These are phyloP conservation scores for Diaporthe ampelina DNA, from an alignment of 2,329 filamentous ascomycete species.

Conservation along the genomic window DNA sequence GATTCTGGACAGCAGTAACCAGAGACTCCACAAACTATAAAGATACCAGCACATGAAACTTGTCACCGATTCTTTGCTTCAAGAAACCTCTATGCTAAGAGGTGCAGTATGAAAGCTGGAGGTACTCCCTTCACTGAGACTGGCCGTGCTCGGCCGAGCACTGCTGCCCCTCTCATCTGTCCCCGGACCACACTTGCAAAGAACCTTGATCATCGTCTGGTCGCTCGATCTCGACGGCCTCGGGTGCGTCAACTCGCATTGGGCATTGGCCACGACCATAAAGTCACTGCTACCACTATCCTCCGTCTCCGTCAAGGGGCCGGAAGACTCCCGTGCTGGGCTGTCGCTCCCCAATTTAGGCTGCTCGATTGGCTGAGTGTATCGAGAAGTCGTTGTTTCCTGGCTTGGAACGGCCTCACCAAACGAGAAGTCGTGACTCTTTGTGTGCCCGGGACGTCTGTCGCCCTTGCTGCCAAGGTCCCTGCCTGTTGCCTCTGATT, in stretches of 20 bases:
- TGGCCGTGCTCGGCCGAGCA: neutral
- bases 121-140: constrained; percentile 30
- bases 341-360: too few species aligned
- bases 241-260: constrained; percentile 37
- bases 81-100: neutral
- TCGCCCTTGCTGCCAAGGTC: neutral
- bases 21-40: neutral
- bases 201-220: constrained; percentile 8
- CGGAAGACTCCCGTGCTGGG: too few species aligned
- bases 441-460: neutral
- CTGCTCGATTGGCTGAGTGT: too few species aligned
- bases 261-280: constrained; percentile 31
- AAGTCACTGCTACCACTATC: neutral
- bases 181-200: constrained; percentile 6
- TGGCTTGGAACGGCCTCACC: too few species aligned
- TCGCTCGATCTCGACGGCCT: constrained; percentile 37
- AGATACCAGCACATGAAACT: neutral
- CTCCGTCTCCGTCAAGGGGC: too few species aligned
- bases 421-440: neutral
- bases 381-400: too few species aligned
- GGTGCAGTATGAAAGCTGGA: constrained; percentile 38
- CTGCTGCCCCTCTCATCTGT: neutral
- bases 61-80: rapidly evolving
- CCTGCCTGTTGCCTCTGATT: neutral
- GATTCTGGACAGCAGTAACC: too few species aligned